Evolutionary conservation across 495 filamentous ascomycete species (phyloP).

Genomic region (Aspergillus asperescens): DNA sequence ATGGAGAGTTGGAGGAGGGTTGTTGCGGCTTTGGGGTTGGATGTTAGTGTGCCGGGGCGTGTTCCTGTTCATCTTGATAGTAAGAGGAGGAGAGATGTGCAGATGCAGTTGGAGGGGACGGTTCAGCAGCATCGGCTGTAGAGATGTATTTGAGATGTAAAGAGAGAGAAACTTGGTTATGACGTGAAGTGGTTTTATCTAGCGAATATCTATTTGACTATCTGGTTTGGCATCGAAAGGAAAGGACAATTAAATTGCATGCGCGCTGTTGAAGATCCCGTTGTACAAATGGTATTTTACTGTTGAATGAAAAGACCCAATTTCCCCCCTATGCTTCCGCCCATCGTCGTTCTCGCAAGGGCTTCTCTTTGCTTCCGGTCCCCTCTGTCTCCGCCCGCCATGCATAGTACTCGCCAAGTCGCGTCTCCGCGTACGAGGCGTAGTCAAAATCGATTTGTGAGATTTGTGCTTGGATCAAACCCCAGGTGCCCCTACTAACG

Average conservation of each 20-base stretch:
- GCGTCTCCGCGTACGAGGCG: slow-evolving; percentile 77
- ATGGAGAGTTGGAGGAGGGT: slow-evolving; percentile 57
- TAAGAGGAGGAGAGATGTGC: neutral
- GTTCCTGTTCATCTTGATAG: neutral
- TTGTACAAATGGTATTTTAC: neutral
- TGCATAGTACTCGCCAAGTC: slow-evolving; percentile 92
- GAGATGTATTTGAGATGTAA: neutral
- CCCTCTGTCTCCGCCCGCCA: slow-evolving; percentile 75
- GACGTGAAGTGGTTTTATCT: neutral
- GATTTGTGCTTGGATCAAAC: slow-evolving; percentile 91
- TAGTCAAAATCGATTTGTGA: slow-evolving; percentile 98
- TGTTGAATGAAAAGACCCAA: slow-evolving; percentile 7
- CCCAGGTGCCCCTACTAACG: slow-evolving; percentile 80
- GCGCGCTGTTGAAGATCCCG: slow-evolving; percentile 3
- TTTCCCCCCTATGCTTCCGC: slow-evolving; percentile 36
- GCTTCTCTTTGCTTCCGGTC: slow-evolving; percentile 55
- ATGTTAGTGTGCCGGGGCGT: slow-evolving; percentile 7
- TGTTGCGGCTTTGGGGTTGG: slow-evolving; percentile 34
- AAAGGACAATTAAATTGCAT: too few relatives aligned
- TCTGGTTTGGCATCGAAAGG: too few relatives aligned
- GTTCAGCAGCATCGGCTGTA: slow-evolving; percentile 20
- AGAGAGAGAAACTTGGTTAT: too few relatives aligned
- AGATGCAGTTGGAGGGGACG: neutral
- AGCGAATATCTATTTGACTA: neutral
- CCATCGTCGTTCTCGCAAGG: slow-evolving; percentile 80